A percentile compares a stretch with the other conserved stretches of the same genome.
These are phyloP conservation scores for Crassisporium funariophilum DNA, from an alignment of 768 basidiomycete species.

Conservation along the genomic window DNA sequence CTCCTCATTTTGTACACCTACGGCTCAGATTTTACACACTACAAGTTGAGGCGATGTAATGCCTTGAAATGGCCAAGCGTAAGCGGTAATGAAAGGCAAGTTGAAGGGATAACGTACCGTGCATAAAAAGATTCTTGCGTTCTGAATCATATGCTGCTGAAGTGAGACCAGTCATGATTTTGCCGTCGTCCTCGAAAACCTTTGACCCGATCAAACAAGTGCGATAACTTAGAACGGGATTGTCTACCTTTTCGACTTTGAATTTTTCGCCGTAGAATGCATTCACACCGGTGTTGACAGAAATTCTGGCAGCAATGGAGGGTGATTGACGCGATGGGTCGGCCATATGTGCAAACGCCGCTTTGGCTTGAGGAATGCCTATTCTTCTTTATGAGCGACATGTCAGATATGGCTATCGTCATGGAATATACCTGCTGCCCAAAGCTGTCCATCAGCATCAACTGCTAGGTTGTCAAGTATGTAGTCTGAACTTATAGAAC, in stretches of 20 bases:
- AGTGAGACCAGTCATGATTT: constrained; percentile 56
- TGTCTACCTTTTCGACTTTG: constrained; percentile 54
- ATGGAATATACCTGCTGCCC: constrained; percentile 53
- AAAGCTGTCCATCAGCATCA: constrained; percentile 60
- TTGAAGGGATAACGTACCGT: constrained; percentile 44
- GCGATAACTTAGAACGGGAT: neutral
- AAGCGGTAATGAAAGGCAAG: neutral
- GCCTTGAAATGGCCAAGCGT: constrained; percentile 20
- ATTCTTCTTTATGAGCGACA: neutral
- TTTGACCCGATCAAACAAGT: constrained; percentile 25
- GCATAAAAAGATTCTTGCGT: constrained; percentile 53
- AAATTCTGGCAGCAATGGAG: constrained; percentile 52
- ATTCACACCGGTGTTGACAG: constrained; percentile 50
- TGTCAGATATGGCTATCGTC: neutral
- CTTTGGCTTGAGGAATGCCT: constrained; percentile 50
- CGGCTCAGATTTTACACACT: constrained; percentile 30
- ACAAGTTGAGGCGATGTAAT: constrained; percentile 31
- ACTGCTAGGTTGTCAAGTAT: constrained; percentile 62
- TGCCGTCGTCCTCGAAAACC: constrained; percentile 72
- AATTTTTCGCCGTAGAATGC: constrained; percentile 65
- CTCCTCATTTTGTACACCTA: constrained; percentile 5
- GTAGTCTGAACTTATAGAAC: constrained; percentile 8
- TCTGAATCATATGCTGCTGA: constrained; percentile 56
- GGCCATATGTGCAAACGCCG: constrained; percentile 39
- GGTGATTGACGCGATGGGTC: constrained; percentile 45